Conservation (phyloP, 352 stramenopile genomes). For the Phytophthora colocasiae region DNA sequence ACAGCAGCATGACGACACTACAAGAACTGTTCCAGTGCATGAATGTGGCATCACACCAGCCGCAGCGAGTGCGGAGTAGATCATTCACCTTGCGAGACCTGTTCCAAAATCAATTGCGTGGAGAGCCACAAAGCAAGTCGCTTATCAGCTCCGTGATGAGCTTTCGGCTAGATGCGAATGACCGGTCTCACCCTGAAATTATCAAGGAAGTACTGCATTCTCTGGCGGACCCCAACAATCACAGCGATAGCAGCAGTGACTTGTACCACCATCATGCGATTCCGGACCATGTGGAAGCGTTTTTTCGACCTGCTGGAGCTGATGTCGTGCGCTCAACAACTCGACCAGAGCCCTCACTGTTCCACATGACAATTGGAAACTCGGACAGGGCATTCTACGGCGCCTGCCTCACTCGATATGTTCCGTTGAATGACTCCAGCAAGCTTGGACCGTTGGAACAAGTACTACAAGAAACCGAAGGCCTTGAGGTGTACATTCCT, state of each 20-base stretch:
- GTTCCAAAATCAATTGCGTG: constrained; percentile 68
- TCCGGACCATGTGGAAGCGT: constrained; percentile 84
- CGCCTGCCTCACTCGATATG: constrained; percentile 83
- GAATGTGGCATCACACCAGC: constrained; percentile 86
- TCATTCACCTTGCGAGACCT: constrained; percentile 72
- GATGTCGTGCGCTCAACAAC: constrained; percentile 70
- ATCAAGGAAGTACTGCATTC: constrained; percentile 78
- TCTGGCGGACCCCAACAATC: constrained; percentile 52
- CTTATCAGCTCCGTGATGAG: constrained; percentile 78
- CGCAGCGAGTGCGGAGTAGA: constrained; percentile 75
- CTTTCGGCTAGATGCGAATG: constrained; percentile 70
- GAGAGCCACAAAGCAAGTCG: constrained; percentile 64
- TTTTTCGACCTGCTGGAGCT: constrained; percentile 71
- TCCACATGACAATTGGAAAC: constrained; percentile 87
- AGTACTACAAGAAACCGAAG: constrained; percentile 83
- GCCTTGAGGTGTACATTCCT: constrained; percentile 80
- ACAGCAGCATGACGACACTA: constrained; percentile 84
- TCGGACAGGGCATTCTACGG: constrained; percentile 85
- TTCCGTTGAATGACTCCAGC: constrained; percentile 67
- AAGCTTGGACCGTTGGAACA: constrained; percentile 79
- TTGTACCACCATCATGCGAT: constrained; percentile 80
- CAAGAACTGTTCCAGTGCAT: constrained; percentile 91
- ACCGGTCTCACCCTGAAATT: constrained; percentile 62
- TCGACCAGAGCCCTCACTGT: constrained; percentile 69
- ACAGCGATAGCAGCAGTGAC: constrained; percentile 59